Evolutionary conservation across 1,284 basidiomycete species (phyloP).

Genomic region (Cryptococcus wingfieldii): DNA sequence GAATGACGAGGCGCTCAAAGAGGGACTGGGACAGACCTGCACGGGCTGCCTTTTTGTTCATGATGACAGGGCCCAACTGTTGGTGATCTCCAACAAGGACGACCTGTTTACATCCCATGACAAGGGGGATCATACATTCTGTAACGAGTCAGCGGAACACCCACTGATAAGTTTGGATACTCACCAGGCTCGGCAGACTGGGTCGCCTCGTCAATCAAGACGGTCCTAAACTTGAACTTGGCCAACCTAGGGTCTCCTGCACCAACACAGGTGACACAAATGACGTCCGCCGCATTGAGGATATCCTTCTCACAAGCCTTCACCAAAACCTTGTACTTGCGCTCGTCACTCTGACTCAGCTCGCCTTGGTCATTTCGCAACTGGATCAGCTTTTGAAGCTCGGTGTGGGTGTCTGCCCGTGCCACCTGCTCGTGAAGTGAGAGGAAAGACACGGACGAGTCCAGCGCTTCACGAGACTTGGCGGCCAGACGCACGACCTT

Average conservation of each 20-base stretch:
- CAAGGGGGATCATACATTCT: slow-evolving; percentile 99
- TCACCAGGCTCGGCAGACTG: slow-evolving; percentile 94
- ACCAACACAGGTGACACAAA: slow-evolving; percentile 98
- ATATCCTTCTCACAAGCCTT: slow-evolving; percentile 97
- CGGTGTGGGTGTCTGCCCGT: slow-evolving; percentile 88
- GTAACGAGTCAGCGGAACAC: slow-evolving; percentile 4
- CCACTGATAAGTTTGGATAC: slow-evolving; percentile 35
- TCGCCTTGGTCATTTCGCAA: slow-evolving; percentile 97
- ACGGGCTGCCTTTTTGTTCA: slow-evolving; percentile 99
- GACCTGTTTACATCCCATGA: slow-evolving; percentile 97
- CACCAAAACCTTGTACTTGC: slow-evolving; percentile 95
- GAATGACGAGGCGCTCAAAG: slow-evolving; percentile 92
- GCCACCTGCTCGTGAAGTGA: slow-evolving; percentile 97
- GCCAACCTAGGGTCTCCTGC: slow-evolving; percentile 91
- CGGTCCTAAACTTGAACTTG: slow-evolving; percentile 97
- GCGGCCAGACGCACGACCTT: slow-evolving; percentile 97
- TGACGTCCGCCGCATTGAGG: slow-evolving; percentile 88
- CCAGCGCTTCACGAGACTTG: slow-evolving; percentile 94
- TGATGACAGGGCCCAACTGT: slow-evolving; percentile 98
- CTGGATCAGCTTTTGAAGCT: slow-evolving; percentile 95
- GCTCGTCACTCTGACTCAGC: slow-evolving; percentile 89
- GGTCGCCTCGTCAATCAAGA: slow-evolving; percentile 97
- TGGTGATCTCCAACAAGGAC: slow-evolving; percentile 97
- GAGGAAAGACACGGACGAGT: slow-evolving; percentile 87
- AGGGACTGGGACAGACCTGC: slow-evolving; percentile 96